Percentiles rank a stretch among this genome's conserved stretches.
phyloP scores from a whole-genome alignment of 768 basidiomycete genomes.

The Boletus vinaceobasis region DNA sequence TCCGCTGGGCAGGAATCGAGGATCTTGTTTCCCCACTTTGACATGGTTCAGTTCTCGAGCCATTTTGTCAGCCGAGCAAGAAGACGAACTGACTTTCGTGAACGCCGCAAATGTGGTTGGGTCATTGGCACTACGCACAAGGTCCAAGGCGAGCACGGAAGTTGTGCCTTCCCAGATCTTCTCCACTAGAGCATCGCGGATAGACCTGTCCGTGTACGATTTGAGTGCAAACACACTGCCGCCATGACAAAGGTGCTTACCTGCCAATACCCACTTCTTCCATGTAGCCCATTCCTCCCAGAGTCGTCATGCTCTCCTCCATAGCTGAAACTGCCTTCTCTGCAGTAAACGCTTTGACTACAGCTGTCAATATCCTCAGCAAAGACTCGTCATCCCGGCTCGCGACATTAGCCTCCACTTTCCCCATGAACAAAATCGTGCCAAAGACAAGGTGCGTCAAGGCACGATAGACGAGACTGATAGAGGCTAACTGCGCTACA shows the following conservation, averaged over 20 bases:
- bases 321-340: constrained; percentile 61
- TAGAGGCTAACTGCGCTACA: constrained; percentile 58
- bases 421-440: constrained; percentile 55
- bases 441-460: constrained; percentile 63
- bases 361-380: constrained; percentile 64
- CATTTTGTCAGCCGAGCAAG: neutral
- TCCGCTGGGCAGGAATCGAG: constrained; percentile 40
- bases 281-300: constrained; percentile 83
- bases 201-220: constrained; percentile 34
- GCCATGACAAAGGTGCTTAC: constrained; percentile 21
- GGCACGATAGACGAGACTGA: constrained; percentile 62
- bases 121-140: constrained; percentile 53
- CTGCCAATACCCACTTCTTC: constrained; percentile 72
- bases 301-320: constrained; percentile 69
- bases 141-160: constrained; percentile 65
- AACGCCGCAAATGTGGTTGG: constrained; percentile 45
- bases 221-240: neutral
- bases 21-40: constrained; percentile 52
- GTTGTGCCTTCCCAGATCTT: constrained; percentile 82
- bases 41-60: neutral
- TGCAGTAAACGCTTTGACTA: constrained; percentile 67
- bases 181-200: constrained; percentile 70
- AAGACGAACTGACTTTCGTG: constrained; percentile 39
- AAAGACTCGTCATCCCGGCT: constrained; percentile 46
- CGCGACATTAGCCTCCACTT: constrained; percentile 54